Base-by-base conservation (phyloP, 2,329 filamentous ascomycete species). In the Pseudocercospora cruenta region DNA sequence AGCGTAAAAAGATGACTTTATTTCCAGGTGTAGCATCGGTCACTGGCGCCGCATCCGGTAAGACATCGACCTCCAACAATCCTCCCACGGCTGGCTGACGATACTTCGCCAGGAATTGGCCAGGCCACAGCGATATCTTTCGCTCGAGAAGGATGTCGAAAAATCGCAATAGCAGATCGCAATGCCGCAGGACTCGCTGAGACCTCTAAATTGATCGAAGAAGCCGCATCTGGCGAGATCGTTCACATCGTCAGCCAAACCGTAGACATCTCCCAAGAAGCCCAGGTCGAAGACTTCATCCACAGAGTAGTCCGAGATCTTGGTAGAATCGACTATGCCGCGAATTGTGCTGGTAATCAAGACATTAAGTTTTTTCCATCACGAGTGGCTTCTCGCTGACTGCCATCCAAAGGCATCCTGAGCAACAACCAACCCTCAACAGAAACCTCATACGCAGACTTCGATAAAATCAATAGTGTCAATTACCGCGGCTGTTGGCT, bases 401-500 rank as follows among this genome's bases (percentile, higher is more conserved):
- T 16, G n/a, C 2, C 5, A 9, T 3, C 12, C 12, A 22, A 59
- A 70, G 81, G 80, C n/a, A 78, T 82, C 6, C 75, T 81, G 26
- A 77, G 78, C n/a, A 75, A 75, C 31, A 75, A 75, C 26, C 76
- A 77, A 14, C 73, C 75, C 3, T 81, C 80, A 0, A 74, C 79
- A 51, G 76, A 78, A 49, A 77, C 78, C 8, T 71, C 68, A 0
- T 60, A 72, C 6, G 70, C 74, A 1, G 79, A 82, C 26, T 84
- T 84, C 60, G 82, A 84, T 65, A 65, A 75, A 0, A 77, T 83
- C 61, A 80, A 80, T 43, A 69, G 71, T 24, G 75, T 82, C 63
- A 83, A 84, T 67, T 82, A 82, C 53, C 76, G 81, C 8, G 82
- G 82, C 0, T 71, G 77, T 6, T 84, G 82, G 82, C 71, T 84